Conservation (phyloP, 148 eudicot species). For the Amaranthus cruentus region DNA sequence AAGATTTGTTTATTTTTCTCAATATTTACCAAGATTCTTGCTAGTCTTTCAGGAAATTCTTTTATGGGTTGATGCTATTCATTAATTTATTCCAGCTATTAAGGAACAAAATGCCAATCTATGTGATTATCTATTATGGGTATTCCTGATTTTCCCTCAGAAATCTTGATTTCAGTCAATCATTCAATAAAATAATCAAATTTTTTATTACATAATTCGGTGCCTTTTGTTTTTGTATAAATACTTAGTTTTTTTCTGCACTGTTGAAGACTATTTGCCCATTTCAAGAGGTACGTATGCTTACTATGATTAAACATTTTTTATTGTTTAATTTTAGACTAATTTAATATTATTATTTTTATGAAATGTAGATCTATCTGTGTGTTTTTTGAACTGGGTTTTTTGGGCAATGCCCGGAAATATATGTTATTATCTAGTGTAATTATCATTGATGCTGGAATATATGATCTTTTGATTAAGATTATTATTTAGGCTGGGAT, state of each 20-base stretch:
- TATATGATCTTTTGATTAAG: neutral
- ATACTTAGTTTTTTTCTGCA: constrained; percentile 1
- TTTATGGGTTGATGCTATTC: neutral
- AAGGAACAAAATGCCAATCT: constrained; percentile 25
- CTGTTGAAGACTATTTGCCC: constrained; percentile 10
- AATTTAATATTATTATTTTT: neutral
- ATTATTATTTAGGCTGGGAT: neutral
- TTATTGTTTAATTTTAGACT: constrained; percentile 2
- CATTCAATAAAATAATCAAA: neutral
- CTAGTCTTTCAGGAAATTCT: constrained; percentile 16
- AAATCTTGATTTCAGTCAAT: constrained; percentile 9
- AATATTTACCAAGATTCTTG: neutral
- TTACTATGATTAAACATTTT: neutral
- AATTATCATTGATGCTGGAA: neutral
- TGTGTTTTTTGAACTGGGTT: neutral
- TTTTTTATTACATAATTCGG: neutral
- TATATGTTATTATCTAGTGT: neutral
- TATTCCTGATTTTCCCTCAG: constrained; percentile 8
- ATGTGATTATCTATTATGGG: constrained; percentile 15
- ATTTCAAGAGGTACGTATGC: constrained; percentile 22
- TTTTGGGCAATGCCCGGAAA: neutral
- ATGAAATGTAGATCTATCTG: too few relatives aligned
- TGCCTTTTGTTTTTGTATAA: neutral
- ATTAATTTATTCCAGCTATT: constrained; percentile 23
- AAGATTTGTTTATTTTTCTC: neutral